Percentiles rank a stretch among this genome's conserved stretches.
Evolutionary conservation across 2,329 filamentous ascomycete genomes (phyloP).

Genomic region (Zasmidium cellare): DNA sequence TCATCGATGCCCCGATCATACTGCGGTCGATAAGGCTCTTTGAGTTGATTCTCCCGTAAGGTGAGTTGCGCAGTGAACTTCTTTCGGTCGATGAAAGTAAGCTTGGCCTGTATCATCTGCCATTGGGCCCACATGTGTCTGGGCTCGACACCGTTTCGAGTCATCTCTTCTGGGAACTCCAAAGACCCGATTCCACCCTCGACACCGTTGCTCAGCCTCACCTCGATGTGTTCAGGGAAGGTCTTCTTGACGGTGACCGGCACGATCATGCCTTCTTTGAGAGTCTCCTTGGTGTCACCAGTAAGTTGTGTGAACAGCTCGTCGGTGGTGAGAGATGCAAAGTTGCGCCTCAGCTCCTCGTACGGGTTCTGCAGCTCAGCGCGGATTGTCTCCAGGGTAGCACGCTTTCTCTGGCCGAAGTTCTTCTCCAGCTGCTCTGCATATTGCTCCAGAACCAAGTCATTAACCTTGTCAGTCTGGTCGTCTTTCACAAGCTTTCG

Average conservation of each 20-base stretch:
- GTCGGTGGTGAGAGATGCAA: constrained; percentile 66
- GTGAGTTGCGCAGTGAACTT: constrained; percentile 81
- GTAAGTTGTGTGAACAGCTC: constrained; percentile 97
- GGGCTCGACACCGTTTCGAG: constrained; percentile 49
- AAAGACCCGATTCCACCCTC: constrained; percentile 83
- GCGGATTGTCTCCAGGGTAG: constrained; percentile 92
- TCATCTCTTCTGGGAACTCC: constrained; percentile 73
- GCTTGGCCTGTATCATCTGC: constrained; percentile 85
- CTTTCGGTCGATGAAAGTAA: constrained; percentile 84
- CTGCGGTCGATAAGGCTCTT: constrained; percentile 67
- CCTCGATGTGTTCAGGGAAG: constrained; percentile 89
- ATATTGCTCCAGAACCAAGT: constrained; percentile 94
- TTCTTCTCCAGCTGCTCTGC: constrained; percentile 92
- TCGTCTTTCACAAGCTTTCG: constrained; percentile 94
- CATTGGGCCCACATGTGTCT: constrained; percentile 71
- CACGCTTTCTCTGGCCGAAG: constrained; percentile 90
- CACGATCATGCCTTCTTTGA: constrained; percentile 88
- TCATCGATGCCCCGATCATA: constrained; percentile 68
- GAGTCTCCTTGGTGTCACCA: constrained; percentile 81
- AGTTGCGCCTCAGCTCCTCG: constrained; percentile 86
- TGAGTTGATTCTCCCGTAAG: constrained; percentile 77
- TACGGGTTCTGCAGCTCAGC: constrained; percentile 90
- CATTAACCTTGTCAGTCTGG: constrained; percentile 91
- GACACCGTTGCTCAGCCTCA: constrained; percentile 89
- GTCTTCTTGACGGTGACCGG: constrained; percentile 85